Base-by-base conservation (phyloP, 352 stramenopile species). In the Phytophthora palmivora region DNA sequence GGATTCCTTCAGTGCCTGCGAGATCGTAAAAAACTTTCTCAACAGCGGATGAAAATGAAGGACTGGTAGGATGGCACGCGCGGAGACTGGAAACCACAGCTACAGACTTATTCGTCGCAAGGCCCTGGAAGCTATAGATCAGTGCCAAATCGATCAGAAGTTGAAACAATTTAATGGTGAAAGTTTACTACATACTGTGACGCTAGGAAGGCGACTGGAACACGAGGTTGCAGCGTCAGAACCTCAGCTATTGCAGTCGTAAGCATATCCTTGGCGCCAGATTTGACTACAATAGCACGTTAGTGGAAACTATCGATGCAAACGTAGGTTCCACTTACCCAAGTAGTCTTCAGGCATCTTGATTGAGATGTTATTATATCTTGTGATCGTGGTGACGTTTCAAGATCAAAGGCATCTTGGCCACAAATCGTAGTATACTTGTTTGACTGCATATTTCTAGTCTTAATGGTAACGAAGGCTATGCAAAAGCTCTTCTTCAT, bases 201-300 rank as follows among this genome's bases (percentile, higher is more conserved):
- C 45, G 63, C 63, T 9, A 72, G 57, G 32, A 72, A 72, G 0
- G 50, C 50, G 11, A 72, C 50, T 9, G 63, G 63, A 26, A 53
- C 57, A 18, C 57, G 57, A 33, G 63, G 63, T 22, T 51, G 57
- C n/a, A 72, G 45, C 6, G 57, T 62, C 33, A 72, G 22, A 5
- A 67, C 49, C 12, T 67, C 49, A 6, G 63, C 49, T 15, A 72
- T 58, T 6, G 63, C 63, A 9, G 39, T 38, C 22, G 50, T 39
- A 4, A 72, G 47, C 57, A 72, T 39, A 18, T 63, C 57, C 26
- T 67, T 67, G 5, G 63, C 63, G 6, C 63, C 63, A 21, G 63
- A 72, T 33, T 72, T 72, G 14, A 39, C 63, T 72, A 24, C 28
- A 34, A 21, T 36, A 15, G 18, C 15, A 33, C 1, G 41, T 58